These are phyloP conservation scores for Penicillium samsonianum DNA, from an alignment of 495 filamentous ascomycete species.

Conservation along the genomic window DNA sequence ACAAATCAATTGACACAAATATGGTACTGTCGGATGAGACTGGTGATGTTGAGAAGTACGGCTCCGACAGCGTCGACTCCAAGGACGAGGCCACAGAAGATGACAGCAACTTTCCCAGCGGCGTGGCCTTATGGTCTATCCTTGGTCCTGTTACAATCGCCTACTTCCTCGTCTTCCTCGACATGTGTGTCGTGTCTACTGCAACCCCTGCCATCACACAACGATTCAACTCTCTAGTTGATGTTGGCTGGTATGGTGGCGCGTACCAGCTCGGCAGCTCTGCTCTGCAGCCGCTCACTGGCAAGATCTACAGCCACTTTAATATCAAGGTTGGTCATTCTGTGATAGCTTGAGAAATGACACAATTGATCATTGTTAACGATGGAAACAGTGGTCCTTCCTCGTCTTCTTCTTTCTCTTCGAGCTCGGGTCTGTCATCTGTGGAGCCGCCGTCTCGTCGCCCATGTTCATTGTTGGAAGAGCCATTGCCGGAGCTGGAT, in stretches of 20 bases:
- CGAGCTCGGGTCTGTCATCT: constrained; percentile 70
- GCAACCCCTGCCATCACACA: no score
- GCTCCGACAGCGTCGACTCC: no score
- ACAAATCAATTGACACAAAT: no score
- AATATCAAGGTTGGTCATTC: constrained; percentile 32
- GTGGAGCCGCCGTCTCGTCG: constrained; percentile 69
- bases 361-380: no score
- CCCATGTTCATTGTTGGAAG: constrained; percentile 73
- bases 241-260: background rate
- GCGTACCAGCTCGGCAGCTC: constrained; percentile 9
- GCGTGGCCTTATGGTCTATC: no score
- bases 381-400: constrained; percentile 26
- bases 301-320: constrained; percentile 50
- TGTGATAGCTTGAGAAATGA: background rate
- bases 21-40: no score
- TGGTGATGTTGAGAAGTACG: no score
- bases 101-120: no score
- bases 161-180: no score
- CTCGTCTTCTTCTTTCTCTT: constrained; percentile 48
- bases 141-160: no score
- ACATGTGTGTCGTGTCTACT: no score
- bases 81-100: no score
- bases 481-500: constrained; percentile 73
- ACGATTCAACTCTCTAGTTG: background rate
- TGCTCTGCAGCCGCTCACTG: constrained; percentile 47